Base-by-base conservation (phyloP, 2,329 filamentous ascomycete species). In the Fusarium buxicola region DNA sequence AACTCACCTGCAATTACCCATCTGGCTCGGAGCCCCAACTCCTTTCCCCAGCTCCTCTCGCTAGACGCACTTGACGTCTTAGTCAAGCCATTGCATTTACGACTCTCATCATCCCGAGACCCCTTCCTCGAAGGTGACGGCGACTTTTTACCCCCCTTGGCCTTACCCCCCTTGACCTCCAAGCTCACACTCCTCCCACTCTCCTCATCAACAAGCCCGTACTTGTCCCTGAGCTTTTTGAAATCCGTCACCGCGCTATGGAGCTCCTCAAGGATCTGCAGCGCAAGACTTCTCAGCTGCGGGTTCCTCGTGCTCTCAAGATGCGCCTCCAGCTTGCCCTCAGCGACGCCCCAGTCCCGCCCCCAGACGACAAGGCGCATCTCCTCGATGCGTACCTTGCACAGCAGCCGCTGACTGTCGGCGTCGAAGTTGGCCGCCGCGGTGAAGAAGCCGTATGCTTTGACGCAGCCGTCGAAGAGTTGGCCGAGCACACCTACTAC, bases 351-450 rank as follows among this genome's bases (percentile, higher is more conserved):
- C 80, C 80, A 82, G 61, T 81, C 77, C 28, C 80, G 70, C 15
- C 80, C 80, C 80, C 80, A 82, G 55, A 81, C 78, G 27, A 79
- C 68, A 31, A 82, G 73, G 5, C 80, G 75, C 78, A 80, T 81
- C 75, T 82, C 80, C 71, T 82, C 80, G 65, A 82, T 82, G 46
- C 78, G 77, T 51, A 82, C 77, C 65, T 82, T 82, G 72, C 80
- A 81, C 38, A 80, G 69, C 28, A 82, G 70, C 34, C 77, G 75
- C 66, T 80, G 77, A 56, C 74, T 75, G 66, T 82, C 79, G 18
- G 69, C 68, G 55, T 80, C 78, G n/a, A 81, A 70, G 41, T 80
- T 75, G 35, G 72, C 67, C 2, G 80, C 80, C 13, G 74, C 70
- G 13, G 77, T 77, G 69, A 82, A 82, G 73, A 79, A 76, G 25